Evolutionary conservation across 176 grass and related monocot species (phyloP).

Genomic region (Triticum monococcum): DNA sequence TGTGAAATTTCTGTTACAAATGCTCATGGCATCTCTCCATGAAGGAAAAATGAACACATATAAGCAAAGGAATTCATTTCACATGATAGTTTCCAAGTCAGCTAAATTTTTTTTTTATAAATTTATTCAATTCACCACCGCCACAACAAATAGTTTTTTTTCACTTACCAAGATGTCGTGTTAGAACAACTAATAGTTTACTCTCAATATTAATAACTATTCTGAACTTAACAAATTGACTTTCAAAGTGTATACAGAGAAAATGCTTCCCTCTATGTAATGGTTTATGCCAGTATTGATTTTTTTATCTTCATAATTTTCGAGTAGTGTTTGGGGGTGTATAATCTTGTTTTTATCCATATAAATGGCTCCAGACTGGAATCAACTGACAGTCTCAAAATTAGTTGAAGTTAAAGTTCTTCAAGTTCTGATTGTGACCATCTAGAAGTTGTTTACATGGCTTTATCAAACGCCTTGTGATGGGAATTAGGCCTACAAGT

Average conservation of each 20-base stretch:
- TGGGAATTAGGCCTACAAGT: conserved; percentile 48
- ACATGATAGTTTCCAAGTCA: not conserved
- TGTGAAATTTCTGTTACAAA: not conserved
- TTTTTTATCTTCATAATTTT: not conserved
- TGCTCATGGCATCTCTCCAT: not conserved
- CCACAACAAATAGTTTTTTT: not conserved
- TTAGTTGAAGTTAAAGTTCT: not conserved
- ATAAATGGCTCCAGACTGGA: not conserved
- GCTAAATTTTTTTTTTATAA: not conserved
- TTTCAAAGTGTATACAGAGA: too few species aligned
- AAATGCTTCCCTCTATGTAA: not conserved
- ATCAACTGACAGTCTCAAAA: not conserved
- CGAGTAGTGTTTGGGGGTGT: not conserved
- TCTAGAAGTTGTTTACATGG: conserved; percentile 45
- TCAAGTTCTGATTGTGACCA: not conserved
- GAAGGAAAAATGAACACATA: not conserved
- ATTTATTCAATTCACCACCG: not conserved
- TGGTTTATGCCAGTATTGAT: not conserved
- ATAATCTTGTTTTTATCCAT: not conserved
- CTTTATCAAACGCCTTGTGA: conserved; percentile 73
- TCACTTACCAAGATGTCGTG: not conserved
- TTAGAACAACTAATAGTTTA: not conserved
- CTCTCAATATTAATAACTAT: not conserved
- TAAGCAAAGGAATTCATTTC: not conserved
- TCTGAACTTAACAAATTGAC: too few species aligned